Conservation (phyloP, 805 yeast genomes). For the Candida arabinofermentans region DNA sequence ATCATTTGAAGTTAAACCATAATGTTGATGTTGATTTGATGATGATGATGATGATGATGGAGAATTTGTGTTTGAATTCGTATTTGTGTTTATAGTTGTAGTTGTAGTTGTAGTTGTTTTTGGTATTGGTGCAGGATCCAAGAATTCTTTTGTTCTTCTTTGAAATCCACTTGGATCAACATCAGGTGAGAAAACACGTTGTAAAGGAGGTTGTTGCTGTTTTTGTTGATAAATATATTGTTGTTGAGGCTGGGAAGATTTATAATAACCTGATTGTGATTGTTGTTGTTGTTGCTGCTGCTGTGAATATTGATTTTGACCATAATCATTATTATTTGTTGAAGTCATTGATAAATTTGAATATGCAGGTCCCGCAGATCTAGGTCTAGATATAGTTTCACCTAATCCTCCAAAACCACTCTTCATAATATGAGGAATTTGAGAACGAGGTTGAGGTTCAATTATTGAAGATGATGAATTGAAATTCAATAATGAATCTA, state of each 20-base stretch:
- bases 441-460: slow-evolving; percentile 3
- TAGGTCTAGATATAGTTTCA: slow-evolving; percentile 35
- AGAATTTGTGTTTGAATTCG: too few relatives aligned
- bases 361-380: slow-evolving; percentile 41
- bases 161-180: slow-evolving; percentile 19
- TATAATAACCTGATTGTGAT: slow-evolving; percentile 1
- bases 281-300: slow-evolving; percentile 1
- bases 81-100: background rate
- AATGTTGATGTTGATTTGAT: slow-evolving; percentile 6
- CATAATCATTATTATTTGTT: background rate
- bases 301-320: background rate
- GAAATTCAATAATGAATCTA: slow-evolving; percentile 37
- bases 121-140: slow-evolving; percentile 6
- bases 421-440: slow-evolving; percentile 4
- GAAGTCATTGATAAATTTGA: slow-evolving; percentile 15
- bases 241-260: background rate
- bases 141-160: slow-evolving; percentile 17
- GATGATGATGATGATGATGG: background rate
- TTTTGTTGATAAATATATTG: background rate
- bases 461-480: slow-evolving; percentile 3
- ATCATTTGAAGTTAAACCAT: slow-evolving; percentile 17
- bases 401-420: slow-evolving; percentile 4
- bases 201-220: slow-evolving; percentile 12
- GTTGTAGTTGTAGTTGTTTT: background rate
- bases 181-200: slow-evolving; percentile 28